phyloP scores from a whole-genome alignment of 345 rosid species.

The Lenwebbia sp. region DNA sequence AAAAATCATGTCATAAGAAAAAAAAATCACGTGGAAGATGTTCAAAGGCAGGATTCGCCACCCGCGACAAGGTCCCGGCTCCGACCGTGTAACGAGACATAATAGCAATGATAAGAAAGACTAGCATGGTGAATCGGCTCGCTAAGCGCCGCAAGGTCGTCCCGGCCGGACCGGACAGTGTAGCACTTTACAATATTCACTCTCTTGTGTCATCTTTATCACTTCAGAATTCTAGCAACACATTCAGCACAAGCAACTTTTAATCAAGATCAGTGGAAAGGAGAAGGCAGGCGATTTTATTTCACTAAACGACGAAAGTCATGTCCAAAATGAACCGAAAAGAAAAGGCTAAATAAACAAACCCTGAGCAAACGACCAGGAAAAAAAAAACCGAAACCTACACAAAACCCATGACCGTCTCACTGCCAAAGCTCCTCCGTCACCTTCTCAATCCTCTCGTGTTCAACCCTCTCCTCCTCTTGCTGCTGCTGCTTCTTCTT shows the following conservation, averaged over 20 bases:
- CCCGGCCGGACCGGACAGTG: neutral
- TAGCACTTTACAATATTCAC: neutral
- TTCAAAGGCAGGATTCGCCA: too few relatives aligned
- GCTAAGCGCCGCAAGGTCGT: neutral
- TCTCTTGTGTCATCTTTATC: neutral
- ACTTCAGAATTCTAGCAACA: neutral
- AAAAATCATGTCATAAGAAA: too few relatives aligned
- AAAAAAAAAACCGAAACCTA: neutral
- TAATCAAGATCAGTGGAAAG: neutral
- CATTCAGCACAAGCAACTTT: neutral
- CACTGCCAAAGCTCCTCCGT: neutral
- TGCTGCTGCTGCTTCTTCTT: neutral
- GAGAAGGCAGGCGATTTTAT: neutral
- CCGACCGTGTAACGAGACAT: neutral
- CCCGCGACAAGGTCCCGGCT: neutral
- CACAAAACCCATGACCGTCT: slow-evolving; percentile 7
- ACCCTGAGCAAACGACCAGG: neutral
- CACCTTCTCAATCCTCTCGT: neutral
- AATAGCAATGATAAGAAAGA: neutral
- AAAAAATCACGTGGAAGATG: too few relatives aligned
- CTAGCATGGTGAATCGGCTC: neutral
- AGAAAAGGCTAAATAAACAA: neutral
- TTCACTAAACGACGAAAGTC: neutral
- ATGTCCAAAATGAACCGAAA: neutral
- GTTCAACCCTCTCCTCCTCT: neutral